These are phyloP conservation scores for Amanita fuliginea DNA, from an alignment of 768 basidiomycete species.

Conservation along the genomic window DNA sequence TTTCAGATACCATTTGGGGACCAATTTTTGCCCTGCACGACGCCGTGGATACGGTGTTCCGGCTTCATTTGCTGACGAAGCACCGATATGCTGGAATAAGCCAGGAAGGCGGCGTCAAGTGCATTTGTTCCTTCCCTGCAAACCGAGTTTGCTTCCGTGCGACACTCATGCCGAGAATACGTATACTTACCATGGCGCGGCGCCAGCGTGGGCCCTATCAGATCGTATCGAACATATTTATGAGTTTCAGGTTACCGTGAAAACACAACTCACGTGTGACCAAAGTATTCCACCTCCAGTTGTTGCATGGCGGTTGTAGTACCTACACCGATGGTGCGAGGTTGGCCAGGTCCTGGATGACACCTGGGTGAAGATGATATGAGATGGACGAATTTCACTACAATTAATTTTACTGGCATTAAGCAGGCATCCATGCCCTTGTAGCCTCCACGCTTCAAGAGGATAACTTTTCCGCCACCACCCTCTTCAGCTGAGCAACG, in stretches of 20 bases:
- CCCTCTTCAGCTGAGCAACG: constrained; percentile 55
- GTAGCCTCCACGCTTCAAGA: constrained; percentile 71
- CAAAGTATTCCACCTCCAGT: constrained; percentile 61
- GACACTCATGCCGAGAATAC: background rate
- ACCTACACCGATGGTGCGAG: constrained; percentile 37
- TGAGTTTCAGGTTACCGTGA: background rate
- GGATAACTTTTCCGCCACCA: constrained; percentile 66
- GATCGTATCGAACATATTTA: constrained; percentile 2
- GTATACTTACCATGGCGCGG: constrained; percentile 52
- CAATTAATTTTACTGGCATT: constrained; percentile 34
- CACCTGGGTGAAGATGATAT: constrained; percentile 35
- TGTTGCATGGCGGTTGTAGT: constrained; percentile 53
- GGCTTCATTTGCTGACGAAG: constrained; percentile 85
- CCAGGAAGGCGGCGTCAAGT: constrained; percentile 79
- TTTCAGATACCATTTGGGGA: constrained; percentile 48
- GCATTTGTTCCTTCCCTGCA: constrained; percentile 74
- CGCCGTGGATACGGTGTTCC: constrained; percentile 67
- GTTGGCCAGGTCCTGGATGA: constrained; percentile 53
- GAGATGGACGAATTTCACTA: background rate
- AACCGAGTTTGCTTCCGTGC: background rate
- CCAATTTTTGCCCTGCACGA: constrained; percentile 61
- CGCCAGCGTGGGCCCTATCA: constrained; percentile 66
- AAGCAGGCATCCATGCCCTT: constrained; percentile 72
- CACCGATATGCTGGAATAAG: constrained; percentile 69
- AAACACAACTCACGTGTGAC: constrained; percentile 45